These are phyloP conservation scores for Curvularia spicifera DNA, from an alignment of 2,329 filamentous ascomycete species.

Conservation along the genomic window DNA sequence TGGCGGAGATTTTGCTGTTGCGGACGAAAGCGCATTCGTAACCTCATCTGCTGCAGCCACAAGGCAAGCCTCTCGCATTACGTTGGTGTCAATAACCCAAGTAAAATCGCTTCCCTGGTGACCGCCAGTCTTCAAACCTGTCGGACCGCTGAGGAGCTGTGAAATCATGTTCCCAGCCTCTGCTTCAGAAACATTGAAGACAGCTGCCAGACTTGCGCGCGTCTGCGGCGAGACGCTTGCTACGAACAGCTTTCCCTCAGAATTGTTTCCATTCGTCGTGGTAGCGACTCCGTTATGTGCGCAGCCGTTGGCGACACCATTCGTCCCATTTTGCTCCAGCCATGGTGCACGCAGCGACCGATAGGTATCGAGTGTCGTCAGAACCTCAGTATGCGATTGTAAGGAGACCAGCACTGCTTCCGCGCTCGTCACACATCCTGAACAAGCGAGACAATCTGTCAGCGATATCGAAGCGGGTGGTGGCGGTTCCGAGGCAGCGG, in stretches of 20 bases:
- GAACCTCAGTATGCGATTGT: constrained; percentile 91
- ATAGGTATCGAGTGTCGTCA: constrained; percentile 76
- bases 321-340: constrained; percentile 38
- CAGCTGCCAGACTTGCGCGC: constrained; percentile 85
- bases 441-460: constrained; percentile 96
- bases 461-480: constrained; percentile 90
- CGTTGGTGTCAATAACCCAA: constrained; percentile 91
- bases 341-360: constrained; percentile 52
- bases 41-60: constrained; percentile 63
- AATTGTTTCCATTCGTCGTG: constrained; percentile 22
- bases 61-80: constrained; percentile 80
- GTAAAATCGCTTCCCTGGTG: constrained; percentile 77
- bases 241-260: constrained; percentile 78
- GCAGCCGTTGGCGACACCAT: constrained; percentile 16
- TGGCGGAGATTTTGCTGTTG: constrained; percentile 29
- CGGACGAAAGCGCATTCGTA: constrained; percentile 43
- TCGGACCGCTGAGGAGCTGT: constrained; percentile 73
- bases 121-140: constrained; percentile 73
- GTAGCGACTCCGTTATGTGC: too few species aligned
- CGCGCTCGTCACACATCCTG: constrained; percentile 95
- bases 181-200: constrained; percentile 74
- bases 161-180: constrained; percentile 84
- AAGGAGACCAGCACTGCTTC: constrained; percentile 96
- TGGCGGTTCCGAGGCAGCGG: constrained; percentile 61
- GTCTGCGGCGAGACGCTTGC: constrained; percentile 93